Evolutionary conservation across 2,329 filamentous ascomycete species (phyloP).

Genomic region (Diaporthe humulicola): DNA sequence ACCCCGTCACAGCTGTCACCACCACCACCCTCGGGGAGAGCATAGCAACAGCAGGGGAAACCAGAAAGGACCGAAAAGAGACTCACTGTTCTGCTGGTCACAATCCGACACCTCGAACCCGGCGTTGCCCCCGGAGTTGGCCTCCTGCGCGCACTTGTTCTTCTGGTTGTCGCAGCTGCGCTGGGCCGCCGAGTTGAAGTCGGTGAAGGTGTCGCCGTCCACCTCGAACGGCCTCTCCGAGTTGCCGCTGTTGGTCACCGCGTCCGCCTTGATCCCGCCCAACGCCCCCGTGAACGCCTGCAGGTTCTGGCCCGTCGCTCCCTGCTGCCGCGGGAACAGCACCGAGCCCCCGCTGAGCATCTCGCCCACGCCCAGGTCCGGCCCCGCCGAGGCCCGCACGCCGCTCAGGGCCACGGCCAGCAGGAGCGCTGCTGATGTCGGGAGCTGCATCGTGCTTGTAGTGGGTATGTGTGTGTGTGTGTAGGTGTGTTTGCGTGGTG

Average conservation of each 20-base stretch:
- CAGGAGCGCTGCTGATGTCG: slow-evolving; percentile 2
- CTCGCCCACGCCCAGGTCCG: slow-evolving; percentile 48
- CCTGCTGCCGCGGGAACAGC: slow-evolving; percentile 48
- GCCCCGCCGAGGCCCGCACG: slow-evolving; percentile 35
- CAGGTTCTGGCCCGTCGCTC: slow-evolving; percentile 50
- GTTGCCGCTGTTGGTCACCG: slow-evolving; percentile 57
- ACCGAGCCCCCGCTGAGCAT: slow-evolving; percentile 52
- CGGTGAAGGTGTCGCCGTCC: slow-evolving; percentile 59
- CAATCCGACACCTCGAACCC: slow-evolving; percentile 58
- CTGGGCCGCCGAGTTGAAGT: slow-evolving; percentile 57
- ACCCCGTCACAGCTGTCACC: background rate
- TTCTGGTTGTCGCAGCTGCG: slow-evolving; percentile 64
- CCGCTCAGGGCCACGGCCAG: slow-evolving; percentile 21
- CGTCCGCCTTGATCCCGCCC: slow-evolving; percentile 53
- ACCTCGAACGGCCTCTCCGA: slow-evolving; percentile 57
- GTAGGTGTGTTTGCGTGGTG: background rate
- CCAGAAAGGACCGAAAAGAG: too few relatives aligned
- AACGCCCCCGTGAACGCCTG: slow-evolving; percentile 57
- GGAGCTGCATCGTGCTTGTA: slow-evolving; percentile 21
- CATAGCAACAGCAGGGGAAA: background rate
- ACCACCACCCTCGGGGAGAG: background rate
- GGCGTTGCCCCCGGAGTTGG: slow-evolving; percentile 51
- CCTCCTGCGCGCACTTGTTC: slow-evolving; percentile 59
- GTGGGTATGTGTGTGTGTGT: background rate
- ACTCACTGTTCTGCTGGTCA: slow-evolving; percentile 60